These are phyloP conservation scores for Scutellaria baicalensis DNA, from an alignment of 257 asterid species.

Conservation along the genomic window DNA sequence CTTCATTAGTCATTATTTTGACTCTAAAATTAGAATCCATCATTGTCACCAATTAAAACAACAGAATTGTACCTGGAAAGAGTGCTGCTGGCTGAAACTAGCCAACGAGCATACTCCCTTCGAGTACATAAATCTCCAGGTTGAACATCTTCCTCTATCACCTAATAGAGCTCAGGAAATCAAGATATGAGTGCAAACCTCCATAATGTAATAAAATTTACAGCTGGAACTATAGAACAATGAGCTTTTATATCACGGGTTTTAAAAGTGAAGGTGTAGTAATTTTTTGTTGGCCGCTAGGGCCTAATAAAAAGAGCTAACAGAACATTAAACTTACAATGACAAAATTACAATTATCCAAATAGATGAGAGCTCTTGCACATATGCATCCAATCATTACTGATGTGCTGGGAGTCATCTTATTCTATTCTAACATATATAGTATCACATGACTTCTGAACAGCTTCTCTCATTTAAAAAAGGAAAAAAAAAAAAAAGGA, in stretches of 20 bases:
- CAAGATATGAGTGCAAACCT: constrained; percentile 1
- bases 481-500: too few relatives aligned
- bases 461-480: background rate
- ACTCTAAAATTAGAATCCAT: constrained; percentile 3
- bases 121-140: constrained; percentile 98
- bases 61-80: constrained; percentile 65
- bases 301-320: background rate
- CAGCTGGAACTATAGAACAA: background rate
- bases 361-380: constrained; percentile 2
- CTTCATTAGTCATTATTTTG: background rate
- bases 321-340: background rate
- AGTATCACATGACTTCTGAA: background rate
- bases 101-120: constrained; percentile 98
- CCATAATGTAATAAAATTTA: background rate
- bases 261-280: background rate
- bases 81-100: constrained; percentile 83
- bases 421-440: background rate
- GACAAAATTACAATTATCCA: background rate
- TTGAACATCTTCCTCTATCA: constrained; percentile 77
- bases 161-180: constrained; percentile 36
- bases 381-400: background rate
- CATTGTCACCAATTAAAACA: background rate
- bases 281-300: background rate
- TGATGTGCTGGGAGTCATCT: background rate
- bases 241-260: background rate